Percentiles rank a stretch among this genome's conserved stretches.
Evolutionary conservation across 2,329 filamentous ascomycete species (phyloP).

Genomic region (Colletotrichum magnum): DNA sequence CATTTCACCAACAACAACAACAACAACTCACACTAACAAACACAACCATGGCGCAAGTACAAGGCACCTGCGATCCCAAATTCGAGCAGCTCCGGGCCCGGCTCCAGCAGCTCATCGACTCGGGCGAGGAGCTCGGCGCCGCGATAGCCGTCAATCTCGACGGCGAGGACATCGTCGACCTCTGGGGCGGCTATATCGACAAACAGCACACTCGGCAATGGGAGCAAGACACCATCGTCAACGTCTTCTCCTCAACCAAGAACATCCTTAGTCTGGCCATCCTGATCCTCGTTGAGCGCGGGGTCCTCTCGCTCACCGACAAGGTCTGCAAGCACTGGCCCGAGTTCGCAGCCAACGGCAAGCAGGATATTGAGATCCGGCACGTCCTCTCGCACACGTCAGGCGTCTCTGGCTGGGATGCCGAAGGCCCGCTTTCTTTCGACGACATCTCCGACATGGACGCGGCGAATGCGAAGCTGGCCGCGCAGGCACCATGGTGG

Average conservation of each 20-base stretch:
- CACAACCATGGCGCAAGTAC: constrained; percentile 43
- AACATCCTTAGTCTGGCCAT: constrained; percentile 48
- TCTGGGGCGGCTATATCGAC: constrained; percentile 59
- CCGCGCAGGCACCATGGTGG: no score
- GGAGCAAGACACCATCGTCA: constrained; percentile 55
- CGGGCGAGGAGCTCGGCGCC: constrained; percentile 58
- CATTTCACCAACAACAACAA: neutral
- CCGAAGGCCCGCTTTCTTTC: no score
- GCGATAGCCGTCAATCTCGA: constrained; percentile 57
- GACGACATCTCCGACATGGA: constrained; percentile 48
- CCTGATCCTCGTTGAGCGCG: constrained; percentile 52
- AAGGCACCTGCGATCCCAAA: constrained; percentile 48
- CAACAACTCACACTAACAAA: neutral
- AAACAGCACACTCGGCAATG: constrained; percentile 48
- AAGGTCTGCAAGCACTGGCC: constrained; percentile 60
- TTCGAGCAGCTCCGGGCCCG: constrained; percentile 53
- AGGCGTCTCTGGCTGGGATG: no score
- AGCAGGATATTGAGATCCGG: constrained; percentile 54
- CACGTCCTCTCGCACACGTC: no score
- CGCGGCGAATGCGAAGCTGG: constrained; percentile 43
- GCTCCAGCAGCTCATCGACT: constrained; percentile 51
- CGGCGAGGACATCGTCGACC: constrained; percentile 56
- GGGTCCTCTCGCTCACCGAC: constrained; percentile 52
- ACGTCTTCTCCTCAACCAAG: constrained; percentile 59
- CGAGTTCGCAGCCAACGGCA: constrained; percentile 58